Percentiles rank a stretch among this genome's conserved stretches.
Evolutionary conservation across 495 filamentous ascomycete genomes (phyloP).

Genomic region (Aspergillus hancockii): DNA sequence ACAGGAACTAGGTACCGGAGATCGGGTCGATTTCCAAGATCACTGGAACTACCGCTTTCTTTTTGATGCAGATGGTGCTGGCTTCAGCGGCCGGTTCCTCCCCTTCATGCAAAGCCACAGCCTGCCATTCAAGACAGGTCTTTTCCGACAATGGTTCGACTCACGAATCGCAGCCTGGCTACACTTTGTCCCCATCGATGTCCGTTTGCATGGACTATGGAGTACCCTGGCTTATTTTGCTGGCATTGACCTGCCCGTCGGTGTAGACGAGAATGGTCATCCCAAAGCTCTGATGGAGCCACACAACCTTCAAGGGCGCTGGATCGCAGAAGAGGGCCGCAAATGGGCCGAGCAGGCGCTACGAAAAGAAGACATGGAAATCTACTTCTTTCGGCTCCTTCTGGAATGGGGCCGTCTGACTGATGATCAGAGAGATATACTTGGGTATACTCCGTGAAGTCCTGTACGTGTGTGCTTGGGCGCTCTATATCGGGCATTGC

Average conservation of each 20-base stretch:
- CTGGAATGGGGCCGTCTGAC: slow-evolving; percentile 73
- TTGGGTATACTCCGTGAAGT: slow-evolving; percentile 47
- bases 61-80: slow-evolving; percentile 70
- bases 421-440: slow-evolving; percentile 59
- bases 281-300: slow-evolving; percentile 27
- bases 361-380: slow-evolving; percentile 78
- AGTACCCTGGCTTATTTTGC: slow-evolving; percentile 66
- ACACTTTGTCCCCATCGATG: slow-evolving; percentile 76
- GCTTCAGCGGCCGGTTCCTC: slow-evolving; percentile 63
- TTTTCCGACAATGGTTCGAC: slow-evolving; percentile 78
- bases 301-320: slow-evolving; percentile 51
- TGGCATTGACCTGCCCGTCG: slow-evolving; percentile 34
- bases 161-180: slow-evolving; percentile 69
- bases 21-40: slow-evolving; percentile 51
- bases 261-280: slow-evolving; percentile 19
- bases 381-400: slow-evolving; percentile 77
- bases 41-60: slow-evolving; percentile 66
- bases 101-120: slow-evolving; percentile 62
- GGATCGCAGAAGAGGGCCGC: slow-evolving; percentile 67
- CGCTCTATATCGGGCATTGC: background rate
- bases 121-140: slow-evolving; percentile 61
- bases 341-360: slow-evolving; percentile 66
- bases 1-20: slow-evolving; percentile 50
- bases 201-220: slow-evolving; percentile 65
- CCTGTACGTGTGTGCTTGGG: background rate